phyloP scores from a whole-genome alignment of 2,329 filamentous ascomycete genomes.

The Arthroderma uncinatum region DNA sequence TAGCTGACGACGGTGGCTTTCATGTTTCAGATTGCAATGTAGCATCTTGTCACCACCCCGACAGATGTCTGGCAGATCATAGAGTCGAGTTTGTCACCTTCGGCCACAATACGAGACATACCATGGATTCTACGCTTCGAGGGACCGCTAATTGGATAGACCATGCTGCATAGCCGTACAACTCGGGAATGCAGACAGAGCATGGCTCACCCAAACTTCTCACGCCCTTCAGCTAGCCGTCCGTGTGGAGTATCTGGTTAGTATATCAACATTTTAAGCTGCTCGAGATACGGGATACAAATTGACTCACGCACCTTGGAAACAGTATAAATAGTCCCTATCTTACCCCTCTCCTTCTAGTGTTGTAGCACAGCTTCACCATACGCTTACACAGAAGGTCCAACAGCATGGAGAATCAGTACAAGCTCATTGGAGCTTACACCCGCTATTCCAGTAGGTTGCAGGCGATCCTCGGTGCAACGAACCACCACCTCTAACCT shows the following conservation, averaged over 20 bases:
- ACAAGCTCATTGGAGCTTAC: slow-evolving; percentile 22
- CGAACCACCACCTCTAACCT: not conserved
- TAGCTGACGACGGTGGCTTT: no score
- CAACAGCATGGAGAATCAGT: slow-evolving; percentile 15
- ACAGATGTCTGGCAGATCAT: no score
- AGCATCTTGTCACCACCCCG: no score
- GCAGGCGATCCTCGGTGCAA: not conserved
- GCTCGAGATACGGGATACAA: no score
- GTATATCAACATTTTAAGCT: not conserved
- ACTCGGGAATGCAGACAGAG: no score
- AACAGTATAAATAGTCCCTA: not conserved
- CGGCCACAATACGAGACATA: not conserved
- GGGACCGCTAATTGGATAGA: not conserved
- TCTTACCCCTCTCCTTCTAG: not conserved
- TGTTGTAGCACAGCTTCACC: not conserved
- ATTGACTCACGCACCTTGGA: not conserved
- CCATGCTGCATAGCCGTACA: no score
- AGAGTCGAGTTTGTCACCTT: not conserved
- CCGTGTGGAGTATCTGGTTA: not conserved
- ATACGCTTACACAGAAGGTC: not conserved
- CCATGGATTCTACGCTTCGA: not conserved
- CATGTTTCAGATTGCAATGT: no score
- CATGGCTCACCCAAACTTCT: no score
- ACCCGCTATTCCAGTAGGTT: slow-evolving; percentile 27
- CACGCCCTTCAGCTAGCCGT: no score